phyloP scores from a whole-genome alignment of 2,329 filamentous ascomycete genomes.

The Polychaeton citri region DNA sequence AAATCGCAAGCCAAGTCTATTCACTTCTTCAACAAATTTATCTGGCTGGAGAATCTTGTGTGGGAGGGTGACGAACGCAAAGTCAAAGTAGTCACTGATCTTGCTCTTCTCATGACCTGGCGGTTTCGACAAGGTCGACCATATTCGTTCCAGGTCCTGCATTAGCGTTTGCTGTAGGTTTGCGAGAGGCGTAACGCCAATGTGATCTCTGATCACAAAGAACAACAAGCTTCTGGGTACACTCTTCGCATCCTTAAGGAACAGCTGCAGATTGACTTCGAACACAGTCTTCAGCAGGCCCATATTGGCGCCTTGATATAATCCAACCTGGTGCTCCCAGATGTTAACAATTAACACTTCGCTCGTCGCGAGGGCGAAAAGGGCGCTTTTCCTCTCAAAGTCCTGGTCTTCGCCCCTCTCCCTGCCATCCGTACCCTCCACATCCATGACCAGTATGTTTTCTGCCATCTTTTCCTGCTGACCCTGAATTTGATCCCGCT shows the following conservation, averaged over 20 bases:
- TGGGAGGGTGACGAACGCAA: constrained; percentile 86
- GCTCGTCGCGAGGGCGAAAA: constrained; percentile 93
- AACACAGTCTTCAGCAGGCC: constrained; percentile 96
- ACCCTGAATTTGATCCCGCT: constrained; percentile 41
- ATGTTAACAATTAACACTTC: constrained; percentile 98
- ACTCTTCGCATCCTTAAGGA: constrained; percentile 89
- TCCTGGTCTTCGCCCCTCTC: constrained; percentile 97
- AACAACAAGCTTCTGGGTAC: constrained; percentile 85
- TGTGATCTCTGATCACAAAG: constrained; percentile 96
- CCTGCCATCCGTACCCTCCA: constrained; percentile 91
- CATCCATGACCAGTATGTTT: constrained; percentile 98
- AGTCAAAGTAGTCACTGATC: constrained; percentile 97
- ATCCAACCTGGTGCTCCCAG: constrained; percentile 95
- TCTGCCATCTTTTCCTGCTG: constrained; percentile 60
- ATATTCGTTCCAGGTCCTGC: constrained; percentile 83
- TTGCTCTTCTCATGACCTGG: constrained; percentile 72
- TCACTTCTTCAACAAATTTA: constrained; percentile 70
- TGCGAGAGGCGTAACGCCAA: constrained; percentile 77
- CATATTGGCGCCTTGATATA: constrained; percentile 99
- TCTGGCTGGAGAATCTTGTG: constrained; percentile 96
- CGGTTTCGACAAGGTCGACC: constrained; percentile 86
- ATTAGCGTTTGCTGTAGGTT: constrained; percentile 85
- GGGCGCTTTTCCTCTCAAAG: constrained; percentile 94
- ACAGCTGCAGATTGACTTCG: constrained; percentile 93
- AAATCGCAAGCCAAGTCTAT: constrained; percentile 69